phyloP scores from a whole-genome alignment of 139 green algal species.

The Trebouxia sp. region DNA sequence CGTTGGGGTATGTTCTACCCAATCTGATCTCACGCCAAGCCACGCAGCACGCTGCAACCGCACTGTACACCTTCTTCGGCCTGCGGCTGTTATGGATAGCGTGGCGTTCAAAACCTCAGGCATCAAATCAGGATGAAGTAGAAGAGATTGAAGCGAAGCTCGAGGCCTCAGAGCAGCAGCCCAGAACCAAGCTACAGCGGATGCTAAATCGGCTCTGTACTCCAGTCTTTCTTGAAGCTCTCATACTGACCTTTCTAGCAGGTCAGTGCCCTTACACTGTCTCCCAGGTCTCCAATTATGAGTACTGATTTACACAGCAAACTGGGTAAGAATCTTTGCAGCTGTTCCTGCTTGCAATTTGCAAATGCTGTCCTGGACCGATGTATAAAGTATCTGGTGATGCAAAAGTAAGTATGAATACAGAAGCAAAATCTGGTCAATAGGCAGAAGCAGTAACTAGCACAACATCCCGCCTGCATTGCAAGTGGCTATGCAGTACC shows the following conservation, averaged over 20 bases:
- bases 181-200: conserved; percentile 25
- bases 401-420: too few relatives aligned
- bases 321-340: too few relatives aligned
- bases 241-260: conserved; percentile 76
- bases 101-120: conserved; percentile 30
- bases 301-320: too few relatives aligned
- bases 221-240: conserved; percentile 71
- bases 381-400: too few relatives aligned
- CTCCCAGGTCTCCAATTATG: too few relatives aligned
- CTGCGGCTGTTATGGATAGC: conserved; percentile 48
- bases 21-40: conserved; percentile 43
- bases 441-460: too few relatives aligned
- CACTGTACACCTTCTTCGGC: conserved; percentile 68
- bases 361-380: too few relatives aligned
- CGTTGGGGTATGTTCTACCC: conserved; percentile 50
- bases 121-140: conserved; percentile 53
- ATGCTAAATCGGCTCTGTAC: conserved; percentile 46
- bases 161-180: conserved; percentile 22
- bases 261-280: conserved; percentile 25
- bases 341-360: background rate
- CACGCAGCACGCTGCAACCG: conserved; percentile 50
- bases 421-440: too few relatives aligned
- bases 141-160: conserved; percentile 60
- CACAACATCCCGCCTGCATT: too few relatives aligned
- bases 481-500: too few relatives aligned